phyloP scores from a whole-genome alignment of 2,329 filamentous ascomycete genomes.

The Fusarium stilboides region DNA sequence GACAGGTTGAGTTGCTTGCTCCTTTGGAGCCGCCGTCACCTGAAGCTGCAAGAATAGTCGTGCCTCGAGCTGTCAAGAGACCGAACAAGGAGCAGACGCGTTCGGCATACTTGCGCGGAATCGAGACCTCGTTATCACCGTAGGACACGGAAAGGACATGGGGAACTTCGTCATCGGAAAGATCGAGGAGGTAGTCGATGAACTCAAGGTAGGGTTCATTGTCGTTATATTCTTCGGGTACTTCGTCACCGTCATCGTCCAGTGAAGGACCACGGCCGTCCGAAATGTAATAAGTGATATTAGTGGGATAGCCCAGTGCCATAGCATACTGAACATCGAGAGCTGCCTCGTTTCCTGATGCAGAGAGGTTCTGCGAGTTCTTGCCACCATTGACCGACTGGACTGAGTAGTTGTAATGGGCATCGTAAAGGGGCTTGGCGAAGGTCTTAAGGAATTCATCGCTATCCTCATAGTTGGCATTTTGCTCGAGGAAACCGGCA shows the following conservation, averaged over 20 bases:
- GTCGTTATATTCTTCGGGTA: slow-evolving; percentile 51
- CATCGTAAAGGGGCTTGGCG: slow-evolving; percentile 55
- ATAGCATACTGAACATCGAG: slow-evolving; percentile 66
- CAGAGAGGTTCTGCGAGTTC: slow-evolving; percentile 58
- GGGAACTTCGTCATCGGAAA: slow-evolving; percentile 63
- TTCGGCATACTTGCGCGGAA: slow-evolving; percentile 66
- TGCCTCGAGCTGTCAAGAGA: slow-evolving; percentile 67
- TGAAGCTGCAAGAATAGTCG: slow-evolving; percentile 65
- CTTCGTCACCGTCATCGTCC: slow-evolving; percentile 55
- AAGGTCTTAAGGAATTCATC: slow-evolving; percentile 56
- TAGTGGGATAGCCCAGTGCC: slow-evolving; percentile 61
- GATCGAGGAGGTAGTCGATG: slow-evolving; percentile 64
- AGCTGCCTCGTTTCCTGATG: slow-evolving; percentile 62
- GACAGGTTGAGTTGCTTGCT: slow-evolving; percentile 65
- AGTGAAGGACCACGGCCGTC: slow-evolving; percentile 62
- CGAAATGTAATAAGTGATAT: slow-evolving; percentile 62
- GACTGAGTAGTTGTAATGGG: slow-evolving; percentile 59
- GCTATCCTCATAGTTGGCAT: slow-evolving; percentile 62
- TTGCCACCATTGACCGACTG: slow-evolving; percentile 60
- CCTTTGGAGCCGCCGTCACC: slow-evolving; percentile 67
- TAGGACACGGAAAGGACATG: slow-evolving; percentile 72
- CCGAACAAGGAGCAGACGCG: slow-evolving; percentile 69
- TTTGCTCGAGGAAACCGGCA: slow-evolving; percentile 66
- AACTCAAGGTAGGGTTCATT: slow-evolving; percentile 73
- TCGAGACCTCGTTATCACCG: slow-evolving; percentile 70